Evolutionary conservation across 73 alveolate genomes (phyloP).

Genomic region (Paramecium pentaurelia): DNA sequence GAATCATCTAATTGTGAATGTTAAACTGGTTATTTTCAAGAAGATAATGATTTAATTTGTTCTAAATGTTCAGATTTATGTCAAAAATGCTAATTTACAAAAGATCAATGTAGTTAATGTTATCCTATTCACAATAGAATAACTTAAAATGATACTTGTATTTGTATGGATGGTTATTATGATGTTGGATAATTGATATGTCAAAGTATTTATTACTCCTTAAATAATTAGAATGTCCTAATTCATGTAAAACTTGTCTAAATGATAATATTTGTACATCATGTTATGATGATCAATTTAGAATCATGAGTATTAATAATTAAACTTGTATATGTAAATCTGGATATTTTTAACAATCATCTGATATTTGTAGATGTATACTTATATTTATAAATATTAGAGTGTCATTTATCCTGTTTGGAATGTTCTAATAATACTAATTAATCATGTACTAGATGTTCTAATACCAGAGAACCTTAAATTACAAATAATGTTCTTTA

Average conservation of each 20-base stretch:
- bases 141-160: not conserved
- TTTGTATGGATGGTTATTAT: conserved; percentile 6
- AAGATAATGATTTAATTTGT: not conserved
- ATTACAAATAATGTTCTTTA: not conserved
- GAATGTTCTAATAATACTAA: not conserved
- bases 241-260: not conserved
- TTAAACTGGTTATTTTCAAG: not conserved
- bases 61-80: conserved; percentile 12
- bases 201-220: not conserved
- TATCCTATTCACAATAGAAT: not conserved
- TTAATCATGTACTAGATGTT: conserved; percentile 33
- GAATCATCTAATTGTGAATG: not conserved
- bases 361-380: not conserved
- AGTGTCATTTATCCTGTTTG: not conserved
- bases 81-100: not conserved
- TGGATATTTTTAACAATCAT: not conserved
- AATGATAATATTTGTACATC: not conserved
- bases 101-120: not conserved
- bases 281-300: not conserved
- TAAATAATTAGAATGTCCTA: not conserved
- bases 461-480: not conserved
- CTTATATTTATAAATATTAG: not conserved
- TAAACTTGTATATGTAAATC: not conserved
- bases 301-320: not conserved
- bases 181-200: not conserved